Conservation (phyloP, 2,329 filamentous ascomycete genomes). For the Colletotrichum karsti region DNA sequence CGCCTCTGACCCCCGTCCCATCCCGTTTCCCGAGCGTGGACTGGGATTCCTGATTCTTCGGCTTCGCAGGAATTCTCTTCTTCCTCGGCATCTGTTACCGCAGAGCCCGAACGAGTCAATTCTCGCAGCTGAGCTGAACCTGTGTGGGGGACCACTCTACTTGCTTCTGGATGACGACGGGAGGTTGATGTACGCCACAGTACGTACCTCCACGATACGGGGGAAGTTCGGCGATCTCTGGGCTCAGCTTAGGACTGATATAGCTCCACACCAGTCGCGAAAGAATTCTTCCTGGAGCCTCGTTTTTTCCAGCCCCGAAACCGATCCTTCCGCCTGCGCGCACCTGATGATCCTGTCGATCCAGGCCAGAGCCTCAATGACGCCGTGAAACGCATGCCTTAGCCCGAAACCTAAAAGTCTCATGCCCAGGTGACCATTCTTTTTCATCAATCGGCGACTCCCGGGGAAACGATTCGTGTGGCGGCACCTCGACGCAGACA, state of each 20-base stretch:
- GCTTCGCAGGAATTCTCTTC: not conserved
- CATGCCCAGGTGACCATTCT: slow-evolving; percentile 14
- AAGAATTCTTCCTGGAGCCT: slow-evolving; percentile 27
- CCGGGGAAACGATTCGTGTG: not conserved
- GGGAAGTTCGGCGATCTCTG: slow-evolving; percentile 10
- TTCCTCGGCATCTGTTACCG: slow-evolving; percentile 11
- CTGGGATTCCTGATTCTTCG: not conserved
- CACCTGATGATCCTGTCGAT: slow-evolving; percentile 22
- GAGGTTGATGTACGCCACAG: not conserved
- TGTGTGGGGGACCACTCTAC: not conserved
- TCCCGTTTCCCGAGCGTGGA: slow-evolving; percentile 12
- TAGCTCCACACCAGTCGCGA: slow-evolving; percentile 4
- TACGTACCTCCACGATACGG: slow-evolving; percentile 10
- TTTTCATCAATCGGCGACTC: not conserved
- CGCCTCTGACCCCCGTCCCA: not conserved
- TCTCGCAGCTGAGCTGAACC: not conserved
- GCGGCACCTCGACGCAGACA: not conserved
- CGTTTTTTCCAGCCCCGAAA: slow-evolving; percentile 20
- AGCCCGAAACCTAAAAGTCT: slow-evolving; percentile 1
- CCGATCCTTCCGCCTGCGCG: not conserved
- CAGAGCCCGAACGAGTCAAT: slow-evolving; percentile 16
- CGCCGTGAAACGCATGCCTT: slow-evolving; percentile 19
- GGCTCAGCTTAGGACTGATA: not conserved
- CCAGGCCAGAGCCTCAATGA: slow-evolving; percentile 20
- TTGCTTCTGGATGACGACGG: not conserved